phyloP scores from a whole-genome alignment of 228 moss, liverwort and hornwort species.

The Sphagnum magellanicum region DNA sequence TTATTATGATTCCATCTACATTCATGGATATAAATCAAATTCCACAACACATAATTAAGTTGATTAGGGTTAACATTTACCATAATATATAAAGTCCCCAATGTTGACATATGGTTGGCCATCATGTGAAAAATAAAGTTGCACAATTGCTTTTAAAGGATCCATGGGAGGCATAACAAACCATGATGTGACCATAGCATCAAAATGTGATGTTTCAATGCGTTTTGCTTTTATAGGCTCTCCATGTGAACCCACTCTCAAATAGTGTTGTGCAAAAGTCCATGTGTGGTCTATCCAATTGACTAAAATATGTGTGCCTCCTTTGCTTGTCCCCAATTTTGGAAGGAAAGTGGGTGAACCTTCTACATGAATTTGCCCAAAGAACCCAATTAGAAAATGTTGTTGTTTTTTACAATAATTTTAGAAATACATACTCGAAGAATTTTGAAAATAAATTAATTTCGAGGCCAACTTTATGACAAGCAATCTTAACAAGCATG shows the following conservation, averaged over 20 bases:
- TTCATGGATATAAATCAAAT: neutral
- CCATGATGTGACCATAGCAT: constrained; percentile 15
- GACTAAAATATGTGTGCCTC: constrained; percentile 25
- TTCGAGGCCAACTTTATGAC: too few relatives aligned
- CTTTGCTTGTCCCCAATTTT: constrained; percentile 27
- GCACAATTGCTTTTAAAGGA: constrained; percentile 24
- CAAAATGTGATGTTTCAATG: constrained; percentile 8
- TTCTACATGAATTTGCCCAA: neutral
- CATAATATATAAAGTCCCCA: constrained; percentile 36
- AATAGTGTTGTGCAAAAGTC: constrained; percentile 21
- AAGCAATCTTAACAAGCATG: too few relatives aligned
- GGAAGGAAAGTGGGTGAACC: constrained; percentile 10
- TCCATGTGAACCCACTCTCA: constrained; percentile 22
- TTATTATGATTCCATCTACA: neutral
- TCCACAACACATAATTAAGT: neutral
- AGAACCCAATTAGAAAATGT: too few relatives aligned
- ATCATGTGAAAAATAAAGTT: constrained; percentile 26
- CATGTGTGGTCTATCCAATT: constrained; percentile 11
- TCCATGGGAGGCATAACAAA: constrained; percentile 23
- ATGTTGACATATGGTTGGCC: constrained; percentile 14
- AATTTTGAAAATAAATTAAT: too few relatives aligned
- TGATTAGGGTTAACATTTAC: constrained; percentile 8
- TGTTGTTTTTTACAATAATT: too few relatives aligned
- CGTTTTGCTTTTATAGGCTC: constrained; percentile 11
- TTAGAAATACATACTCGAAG: too few relatives aligned